Evolutionary conservation across 345 rosid species (phyloP), one percentile per base, ranked within the genome.

Genomic region (Psidium friedrichsthalianum): DNA sequence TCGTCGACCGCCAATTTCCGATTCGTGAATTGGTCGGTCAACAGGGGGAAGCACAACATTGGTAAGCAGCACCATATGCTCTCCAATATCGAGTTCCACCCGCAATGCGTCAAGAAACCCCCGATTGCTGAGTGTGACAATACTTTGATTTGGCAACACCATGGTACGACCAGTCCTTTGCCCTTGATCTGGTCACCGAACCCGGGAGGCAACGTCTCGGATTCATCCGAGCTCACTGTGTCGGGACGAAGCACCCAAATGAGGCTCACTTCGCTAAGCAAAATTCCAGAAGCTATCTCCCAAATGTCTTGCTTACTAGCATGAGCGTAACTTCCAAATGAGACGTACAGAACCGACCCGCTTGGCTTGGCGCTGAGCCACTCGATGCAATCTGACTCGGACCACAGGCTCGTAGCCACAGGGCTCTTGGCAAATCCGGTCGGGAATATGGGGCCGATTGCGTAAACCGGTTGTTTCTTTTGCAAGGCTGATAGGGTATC

Each of bases 21-120:
- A 82, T 95, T 96, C 16, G 98, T 94, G 61, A 93, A 96, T 64
- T 96, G 98, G 91, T 96, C 99, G 0, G 98, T 94, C 86, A 91
- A 87, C 85, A 95, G 86, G 15, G 98, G 99, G 52, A 89, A 92
- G 83, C 97, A 93, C 52, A 96, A 36, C 59, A 96, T 74, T 1
- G 98, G 99, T 12, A 96, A 88, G 29, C 84, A 59, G 40, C 94
- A 92, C 96, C 97, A 93, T 42, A 89, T 86, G 22, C 94, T 90
- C 84, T 95, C 98, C 40, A 93, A 80, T 3, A 91, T 88, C 18
- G 98, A 96, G 57, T 96, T 94, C 97, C 99, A 95, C 14, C 98
- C 98, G 78, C 99, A 94, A 36, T 96, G 99, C 0, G 89, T 95
- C 69, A 94, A 86, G 87, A 96, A 94, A 49, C 96, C 99, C 74